Evolutionary conservation across 2,329 filamentous ascomycete genomes (phyloP).

Genomic region (Cladosporium halotolerans): DNA sequence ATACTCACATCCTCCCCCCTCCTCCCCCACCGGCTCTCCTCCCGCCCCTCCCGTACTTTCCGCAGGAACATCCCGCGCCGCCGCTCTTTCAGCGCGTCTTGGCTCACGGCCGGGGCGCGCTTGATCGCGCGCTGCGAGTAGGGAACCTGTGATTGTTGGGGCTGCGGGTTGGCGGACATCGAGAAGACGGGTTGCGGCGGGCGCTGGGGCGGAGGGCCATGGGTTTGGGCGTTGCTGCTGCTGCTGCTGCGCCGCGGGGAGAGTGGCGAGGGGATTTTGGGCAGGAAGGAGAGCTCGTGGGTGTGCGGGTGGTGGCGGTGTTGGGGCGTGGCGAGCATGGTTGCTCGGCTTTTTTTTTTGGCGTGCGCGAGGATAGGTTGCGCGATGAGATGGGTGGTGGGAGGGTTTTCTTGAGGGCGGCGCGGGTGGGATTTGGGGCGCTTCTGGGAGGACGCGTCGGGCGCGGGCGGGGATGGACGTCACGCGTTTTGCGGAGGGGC

Average conservation of each 20-base stretch:
- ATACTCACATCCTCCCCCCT: slow-evolving; percentile 41
- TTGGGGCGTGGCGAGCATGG: slow-evolving; percentile 3
- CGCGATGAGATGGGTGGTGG: too few relatives aligned
- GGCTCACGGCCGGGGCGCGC: slow-evolving; percentile 57
- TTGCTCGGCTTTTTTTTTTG: not conserved
- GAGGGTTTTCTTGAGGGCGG: not conserved
- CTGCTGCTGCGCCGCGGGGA: slow-evolving; percentile 39
- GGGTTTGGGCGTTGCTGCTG: slow-evolving; percentile 33
- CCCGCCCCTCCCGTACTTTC: slow-evolving; percentile 42
- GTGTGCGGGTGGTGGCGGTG: not conserved
- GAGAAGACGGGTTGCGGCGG: slow-evolving; percentile 14
- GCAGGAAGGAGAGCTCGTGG: slow-evolving; percentile 20
- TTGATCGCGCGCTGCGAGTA: slow-evolving; percentile 46
- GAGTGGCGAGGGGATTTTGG: slow-evolving; percentile 37
- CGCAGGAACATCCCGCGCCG: slow-evolving; percentile 64
- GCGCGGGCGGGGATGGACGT: not conserved
- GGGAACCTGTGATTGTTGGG: not conserved
- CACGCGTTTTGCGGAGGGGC: not conserved
- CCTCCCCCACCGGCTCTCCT: slow-evolving; percentile 41
- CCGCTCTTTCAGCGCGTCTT: slow-evolving; percentile 56
- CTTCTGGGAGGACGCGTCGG: too few relatives aligned
- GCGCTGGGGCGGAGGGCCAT: slow-evolving; percentile 3
- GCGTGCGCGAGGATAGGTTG: too few relatives aligned
- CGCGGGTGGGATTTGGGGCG: not conserved
- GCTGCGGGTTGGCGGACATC: slow-evolving; percentile 16